These are phyloP conservation scores for Alternaria triticimaculans DNA, from an alignment of 2,329 filamentous ascomycete species.

Conservation along the genomic window DNA sequence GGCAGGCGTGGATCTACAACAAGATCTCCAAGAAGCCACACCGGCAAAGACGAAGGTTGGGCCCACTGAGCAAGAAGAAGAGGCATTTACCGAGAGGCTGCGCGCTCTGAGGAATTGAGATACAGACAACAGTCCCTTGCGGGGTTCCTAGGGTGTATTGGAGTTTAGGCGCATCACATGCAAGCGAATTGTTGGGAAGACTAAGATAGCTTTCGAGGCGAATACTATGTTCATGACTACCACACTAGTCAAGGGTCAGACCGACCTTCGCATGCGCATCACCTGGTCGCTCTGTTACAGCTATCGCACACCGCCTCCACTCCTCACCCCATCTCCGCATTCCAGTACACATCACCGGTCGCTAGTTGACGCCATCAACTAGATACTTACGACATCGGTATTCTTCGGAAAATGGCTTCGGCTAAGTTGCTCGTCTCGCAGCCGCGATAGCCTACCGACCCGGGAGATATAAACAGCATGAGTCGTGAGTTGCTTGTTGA, in stretches of 20 bases:
- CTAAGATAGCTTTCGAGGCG: neutral
- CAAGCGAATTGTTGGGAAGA: neutral
- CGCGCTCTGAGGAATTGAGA: conserved; percentile 58
- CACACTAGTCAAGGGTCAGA: neutral
- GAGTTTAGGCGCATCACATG: conserved; percentile 2
- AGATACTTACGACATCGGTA: neutral
- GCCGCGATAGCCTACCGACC: neutral
- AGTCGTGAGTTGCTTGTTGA: neutral
- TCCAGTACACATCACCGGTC: neutral
- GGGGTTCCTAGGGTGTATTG: neutral
- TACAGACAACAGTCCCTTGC: neutral
- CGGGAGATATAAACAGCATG: neutral
- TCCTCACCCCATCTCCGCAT: neutral
- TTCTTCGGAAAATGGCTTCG: neutral
- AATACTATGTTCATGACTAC: neutral
- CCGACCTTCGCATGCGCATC: neutral
- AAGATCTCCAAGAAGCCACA: conserved; percentile 71
- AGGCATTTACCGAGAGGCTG: conserved; percentile 69
- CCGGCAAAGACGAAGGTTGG: conserved; percentile 65
- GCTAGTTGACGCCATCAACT: neutral
- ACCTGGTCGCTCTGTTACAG: neutral
- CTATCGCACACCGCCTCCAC: conserved; percentile 1
- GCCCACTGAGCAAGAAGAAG: conserved; percentile 79
- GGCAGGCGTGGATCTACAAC: conserved; percentile 80
- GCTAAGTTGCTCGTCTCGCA: neutral